Conservation (phyloP, 257 asterid species). For the Fraxinus cuspidata region DNA sequence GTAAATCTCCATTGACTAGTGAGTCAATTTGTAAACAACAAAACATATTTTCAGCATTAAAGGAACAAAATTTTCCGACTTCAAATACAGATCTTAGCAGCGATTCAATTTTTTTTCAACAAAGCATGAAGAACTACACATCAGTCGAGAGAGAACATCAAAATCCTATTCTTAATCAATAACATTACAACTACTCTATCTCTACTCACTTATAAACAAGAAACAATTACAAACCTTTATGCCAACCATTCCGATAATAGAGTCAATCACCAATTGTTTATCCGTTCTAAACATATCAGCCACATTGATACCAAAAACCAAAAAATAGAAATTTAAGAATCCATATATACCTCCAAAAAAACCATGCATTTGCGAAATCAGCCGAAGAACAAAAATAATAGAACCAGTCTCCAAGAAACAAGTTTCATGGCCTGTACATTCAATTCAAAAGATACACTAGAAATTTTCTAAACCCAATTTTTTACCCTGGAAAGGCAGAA, state of each 20-base stretch:
- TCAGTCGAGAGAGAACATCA: no score
- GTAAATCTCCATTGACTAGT: not conserved
- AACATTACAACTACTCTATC: no score
- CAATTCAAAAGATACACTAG: not conserved
- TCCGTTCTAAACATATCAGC: not conserved
- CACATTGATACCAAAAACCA: not conserved
- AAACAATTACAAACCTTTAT: not conserved
- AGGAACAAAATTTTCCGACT: not conserved
- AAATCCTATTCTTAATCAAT: no score
- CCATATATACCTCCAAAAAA: not conserved
- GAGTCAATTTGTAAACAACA: not conserved
- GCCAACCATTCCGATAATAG: not conserved
- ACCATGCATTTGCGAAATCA: no score
- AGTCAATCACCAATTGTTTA: not conserved
- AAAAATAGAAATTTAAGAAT: not conserved
- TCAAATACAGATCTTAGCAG: not conserved
- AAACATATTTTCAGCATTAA: not conserved
- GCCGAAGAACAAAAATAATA: no score
- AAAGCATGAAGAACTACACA: no score
- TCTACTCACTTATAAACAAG: not conserved
- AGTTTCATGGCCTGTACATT: not conserved
- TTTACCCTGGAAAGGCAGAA: no score
- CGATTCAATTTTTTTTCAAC: no score
- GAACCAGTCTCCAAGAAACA: not conserved
- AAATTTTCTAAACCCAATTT: no score